These are phyloP conservation scores for Bothriochloa decipiens DNA, from an alignment of 176 grass and related monocot genomes.

Conservation along the genomic window DNA sequence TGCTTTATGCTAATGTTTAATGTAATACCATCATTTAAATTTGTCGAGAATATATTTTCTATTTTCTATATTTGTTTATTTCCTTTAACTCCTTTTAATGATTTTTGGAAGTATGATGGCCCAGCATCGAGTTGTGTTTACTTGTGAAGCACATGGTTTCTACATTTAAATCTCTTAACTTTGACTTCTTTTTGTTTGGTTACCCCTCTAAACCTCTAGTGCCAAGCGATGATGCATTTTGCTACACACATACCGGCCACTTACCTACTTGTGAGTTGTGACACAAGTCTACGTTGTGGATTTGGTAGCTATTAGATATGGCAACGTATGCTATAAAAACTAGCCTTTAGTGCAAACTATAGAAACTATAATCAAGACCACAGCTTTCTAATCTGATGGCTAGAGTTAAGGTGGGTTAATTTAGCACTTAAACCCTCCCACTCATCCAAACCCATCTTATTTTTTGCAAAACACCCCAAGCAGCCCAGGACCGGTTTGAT, in stretches of 20 bases:
- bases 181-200: not conserved
- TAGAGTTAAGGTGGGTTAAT: too few relatives aligned
- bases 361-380: too few relatives aligned
- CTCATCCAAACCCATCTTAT: too few relatives aligned
- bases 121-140: not conserved
- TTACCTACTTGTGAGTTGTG: not conserved
- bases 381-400: too few relatives aligned
- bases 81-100: not conserved
- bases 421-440: too few relatives aligned
- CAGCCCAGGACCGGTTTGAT: too few relatives aligned
- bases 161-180: not conserved
- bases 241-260: not conserved
- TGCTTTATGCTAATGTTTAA: not conserved
- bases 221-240: not conserved
- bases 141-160: not conserved
- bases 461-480: too few relatives aligned
- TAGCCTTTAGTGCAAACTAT: too few relatives aligned
- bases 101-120: not conserved
- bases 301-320: constrained; percentile 1
- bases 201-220: not conserved
- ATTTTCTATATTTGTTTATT: not conserved
- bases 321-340: too few relatives aligned
- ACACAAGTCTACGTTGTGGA: not conserved
- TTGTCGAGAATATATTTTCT: not conserved
- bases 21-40: not conserved